Conservation (phyloP, 2,329 filamentous ascomycete genomes). For the Amauroascus niger region DNA sequence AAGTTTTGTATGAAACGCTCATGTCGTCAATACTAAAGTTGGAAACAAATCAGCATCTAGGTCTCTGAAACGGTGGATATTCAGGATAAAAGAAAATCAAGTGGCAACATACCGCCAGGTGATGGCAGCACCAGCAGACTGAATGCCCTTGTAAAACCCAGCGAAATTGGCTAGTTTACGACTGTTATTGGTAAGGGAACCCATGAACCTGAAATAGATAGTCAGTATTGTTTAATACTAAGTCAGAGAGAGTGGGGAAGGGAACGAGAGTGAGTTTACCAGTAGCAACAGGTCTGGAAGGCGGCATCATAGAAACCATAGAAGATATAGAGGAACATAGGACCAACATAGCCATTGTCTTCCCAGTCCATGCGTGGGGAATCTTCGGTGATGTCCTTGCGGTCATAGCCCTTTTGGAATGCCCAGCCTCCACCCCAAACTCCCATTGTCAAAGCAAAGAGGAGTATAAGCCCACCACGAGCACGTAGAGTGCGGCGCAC, state of each 20-base stretch:
- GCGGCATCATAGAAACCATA: slow-evolving; percentile 82
- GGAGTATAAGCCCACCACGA: slow-evolving; percentile 50
- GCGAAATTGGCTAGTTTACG: slow-evolving; percentile 87
- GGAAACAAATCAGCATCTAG: slow-evolving; percentile 32
- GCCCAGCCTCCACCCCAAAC: slow-evolving; percentile 78
- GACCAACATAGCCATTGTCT: slow-evolving; percentile 58
- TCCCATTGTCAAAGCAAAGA: slow-evolving; percentile 62
- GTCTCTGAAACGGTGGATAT: not conserved
- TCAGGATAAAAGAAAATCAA: not conserved
- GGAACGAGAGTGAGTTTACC: slow-evolving; percentile 41
- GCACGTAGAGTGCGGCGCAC: slow-evolving; percentile 59
- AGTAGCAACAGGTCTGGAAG: slow-evolving; percentile 88
- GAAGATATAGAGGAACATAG: slow-evolving; percentile 83
- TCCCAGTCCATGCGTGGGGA: slow-evolving; percentile 24
- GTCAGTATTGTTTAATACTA: not conserved
- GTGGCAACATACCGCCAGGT: slow-evolving; percentile 34
- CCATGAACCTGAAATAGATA: slow-evolving; percentile 64
- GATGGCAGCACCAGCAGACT: slow-evolving; percentile 70
- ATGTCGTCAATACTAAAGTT: slow-evolving; percentile 57
- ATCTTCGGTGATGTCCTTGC: slow-evolving; percentile 27
- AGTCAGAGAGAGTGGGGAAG: no score
- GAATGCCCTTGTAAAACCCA: slow-evolving; percentile 82
- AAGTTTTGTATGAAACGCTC: slow-evolving; percentile 55
- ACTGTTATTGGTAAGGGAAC: slow-evolving; percentile 80
- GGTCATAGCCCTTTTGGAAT: slow-evolving; percentile 57